These are phyloP conservation scores for Mrakia blollopis DNA, from an alignment of 768 basidiomycete genomes.

Conservation along the genomic window DNA sequence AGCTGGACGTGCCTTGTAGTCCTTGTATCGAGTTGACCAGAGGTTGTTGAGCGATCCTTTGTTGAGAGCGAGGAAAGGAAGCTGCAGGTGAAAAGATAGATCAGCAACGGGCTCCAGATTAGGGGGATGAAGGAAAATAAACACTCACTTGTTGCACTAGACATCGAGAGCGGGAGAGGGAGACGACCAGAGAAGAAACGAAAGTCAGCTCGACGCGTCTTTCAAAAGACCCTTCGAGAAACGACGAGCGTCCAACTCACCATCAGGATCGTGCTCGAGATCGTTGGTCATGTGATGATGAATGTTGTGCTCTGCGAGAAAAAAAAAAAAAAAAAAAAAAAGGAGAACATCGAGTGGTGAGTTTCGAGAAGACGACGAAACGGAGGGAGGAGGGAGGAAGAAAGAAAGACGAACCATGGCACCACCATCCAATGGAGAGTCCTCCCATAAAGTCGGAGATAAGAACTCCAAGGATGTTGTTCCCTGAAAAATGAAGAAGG, in stretches of 20 bases:
- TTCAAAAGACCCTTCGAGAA: neutral
- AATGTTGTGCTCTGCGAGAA: slow-evolving; percentile 15
- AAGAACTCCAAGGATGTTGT: slow-evolving; percentile 22
- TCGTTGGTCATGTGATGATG: slow-evolving; percentile 28
- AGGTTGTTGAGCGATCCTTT: slow-evolving; percentile 24
- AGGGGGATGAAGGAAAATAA: neutral
- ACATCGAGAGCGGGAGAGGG: neutral
- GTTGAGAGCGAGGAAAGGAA: slow-evolving; percentile 18
- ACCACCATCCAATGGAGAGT: slow-evolving; percentile 23
- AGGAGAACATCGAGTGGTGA: neutral
- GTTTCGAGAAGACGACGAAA: neutral
- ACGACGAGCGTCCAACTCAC: neutral
- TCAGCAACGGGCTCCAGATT: neutral
- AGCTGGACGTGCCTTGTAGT: too few relatives aligned
- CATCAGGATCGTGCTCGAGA: slow-evolving; percentile 26
- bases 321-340: too few relatives aligned
- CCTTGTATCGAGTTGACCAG: slow-evolving; percentile 28
- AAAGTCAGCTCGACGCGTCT: neutral
- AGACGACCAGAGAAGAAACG: neutral
- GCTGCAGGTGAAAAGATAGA: neutral
- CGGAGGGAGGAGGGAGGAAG: neutral
- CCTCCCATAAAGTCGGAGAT: slow-evolving; percentile 12
- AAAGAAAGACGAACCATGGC: neutral
- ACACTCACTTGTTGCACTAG: too few relatives aligned
- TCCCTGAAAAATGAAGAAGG: neutral